phyloP scores from a whole-genome alignment of 345 rosid species.

The Linum tenue region DNA sequence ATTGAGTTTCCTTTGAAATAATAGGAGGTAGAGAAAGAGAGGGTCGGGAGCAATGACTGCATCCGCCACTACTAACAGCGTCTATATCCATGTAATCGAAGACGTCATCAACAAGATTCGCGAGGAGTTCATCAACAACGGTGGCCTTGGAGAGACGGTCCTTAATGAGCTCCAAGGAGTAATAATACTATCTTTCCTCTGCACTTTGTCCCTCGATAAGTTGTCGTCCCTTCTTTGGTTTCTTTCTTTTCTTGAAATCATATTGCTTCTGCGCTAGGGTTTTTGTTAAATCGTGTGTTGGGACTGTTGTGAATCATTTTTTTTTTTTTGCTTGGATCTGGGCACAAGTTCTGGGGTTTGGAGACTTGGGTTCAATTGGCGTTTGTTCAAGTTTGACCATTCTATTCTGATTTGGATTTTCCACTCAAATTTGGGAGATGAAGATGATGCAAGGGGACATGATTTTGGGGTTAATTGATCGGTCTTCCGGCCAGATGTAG shows the following conservation, averaged over 20 bases:
- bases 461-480: conserved; percentile 52
- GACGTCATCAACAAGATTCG: conserved; percentile 85
- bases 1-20: neutral
- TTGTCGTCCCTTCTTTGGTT: neutral
- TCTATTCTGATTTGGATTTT: neutral
- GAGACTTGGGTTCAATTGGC: neutral
- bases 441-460: conserved; percentile 93
- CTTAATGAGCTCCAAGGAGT: conserved; percentile 91
- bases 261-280: neutral
- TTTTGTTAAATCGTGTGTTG: neutral
- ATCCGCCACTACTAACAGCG: conserved; percentile 44
- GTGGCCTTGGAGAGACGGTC: conserved; percentile 79
- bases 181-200: conserved; percentile 16
- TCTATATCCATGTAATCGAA: conserved; percentile 81
- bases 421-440: conserved; percentile 71
- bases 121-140: conserved; percentile 70
- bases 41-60: conserved; percentile 35
- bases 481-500: conserved; percentile 50
- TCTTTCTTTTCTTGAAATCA: neutral
- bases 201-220: neutral
- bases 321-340: conserved; percentile 28
- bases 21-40: conserved; percentile 14
- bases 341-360: conserved; percentile 30
- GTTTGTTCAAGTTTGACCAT: neutral
- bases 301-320: neutral